These are phyloP conservation scores for Phytophthora agathidicida DNA, from an alignment of 352 stramenopile species.

Conservation along the genomic window DNA sequence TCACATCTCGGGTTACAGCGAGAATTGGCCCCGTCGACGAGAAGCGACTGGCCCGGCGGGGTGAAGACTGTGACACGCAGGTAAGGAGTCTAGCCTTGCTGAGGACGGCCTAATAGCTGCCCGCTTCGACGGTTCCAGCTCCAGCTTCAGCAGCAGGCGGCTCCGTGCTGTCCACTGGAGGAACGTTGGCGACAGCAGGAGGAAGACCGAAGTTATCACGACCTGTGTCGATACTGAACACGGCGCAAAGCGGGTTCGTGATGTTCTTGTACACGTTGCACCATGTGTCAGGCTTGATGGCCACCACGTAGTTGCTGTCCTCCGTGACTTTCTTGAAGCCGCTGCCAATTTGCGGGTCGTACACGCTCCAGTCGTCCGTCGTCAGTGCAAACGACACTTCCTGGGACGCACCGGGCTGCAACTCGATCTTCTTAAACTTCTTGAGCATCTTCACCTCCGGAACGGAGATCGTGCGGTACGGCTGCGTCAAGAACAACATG, in stretches of 20 bases:
- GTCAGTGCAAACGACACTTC: constrained; percentile 47
- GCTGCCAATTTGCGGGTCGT: constrained; percentile 61
- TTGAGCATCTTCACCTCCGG: constrained; percentile 84
- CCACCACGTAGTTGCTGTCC: constrained; percentile 61
- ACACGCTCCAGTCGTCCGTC: constrained; percentile 58
- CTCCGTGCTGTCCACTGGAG: no score
- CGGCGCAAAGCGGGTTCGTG: constrained; percentile 45
- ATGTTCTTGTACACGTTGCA: constrained; percentile 66
- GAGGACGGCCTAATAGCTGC: constrained; percentile 8
- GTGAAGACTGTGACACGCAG: not conserved
- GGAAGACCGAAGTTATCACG: constrained; percentile 21
- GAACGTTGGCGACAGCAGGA: constrained; percentile 6
- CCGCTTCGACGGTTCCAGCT: constrained; percentile 25
- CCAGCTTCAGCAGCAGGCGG: constrained; percentile 8
- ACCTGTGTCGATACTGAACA: constrained; percentile 45
- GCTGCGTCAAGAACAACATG: constrained; percentile 77
- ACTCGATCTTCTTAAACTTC: constrained; percentile 77
- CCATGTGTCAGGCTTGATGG: constrained; percentile 67
- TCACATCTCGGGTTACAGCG: no score
- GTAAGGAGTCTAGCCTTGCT: not conserved
- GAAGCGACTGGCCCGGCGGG: no score
- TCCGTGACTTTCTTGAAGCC: constrained; percentile 68
- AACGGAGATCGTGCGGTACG: constrained; percentile 58
- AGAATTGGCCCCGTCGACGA: no score
- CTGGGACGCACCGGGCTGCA: constrained; percentile 43